These are phyloP conservation scores for Thraustotheca clavata DNA, from an alignment of 352 stramenopile species.

Conservation along the genomic window DNA sequence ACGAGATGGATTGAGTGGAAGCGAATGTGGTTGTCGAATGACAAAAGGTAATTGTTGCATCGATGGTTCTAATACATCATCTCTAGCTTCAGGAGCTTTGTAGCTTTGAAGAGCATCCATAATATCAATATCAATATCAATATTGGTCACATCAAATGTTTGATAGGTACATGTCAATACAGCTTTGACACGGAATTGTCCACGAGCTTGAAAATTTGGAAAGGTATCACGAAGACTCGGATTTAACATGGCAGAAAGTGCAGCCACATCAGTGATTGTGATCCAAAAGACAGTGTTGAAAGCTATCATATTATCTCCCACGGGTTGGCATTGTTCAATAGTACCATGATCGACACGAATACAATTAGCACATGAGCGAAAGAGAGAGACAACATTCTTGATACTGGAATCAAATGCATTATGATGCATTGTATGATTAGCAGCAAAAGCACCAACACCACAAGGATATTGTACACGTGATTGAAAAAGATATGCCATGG, in stretches of 20 bases:
- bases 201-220: not conserved
- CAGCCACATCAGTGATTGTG: not conserved
- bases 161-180: constrained; percentile 11
- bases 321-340: not conserved
- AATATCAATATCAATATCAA: constrained; percentile 12
- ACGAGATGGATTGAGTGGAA: not conserved
- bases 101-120: not conserved
- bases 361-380: not conserved
- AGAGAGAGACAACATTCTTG: not conserved
- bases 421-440: not conserved
- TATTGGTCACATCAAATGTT: constrained; percentile 14
- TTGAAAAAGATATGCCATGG: constrained; percentile 20
- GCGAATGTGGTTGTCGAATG: too few relatives aligned
- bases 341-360: not conserved
- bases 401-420: constrained; percentile 7
- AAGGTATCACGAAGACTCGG: not conserved
- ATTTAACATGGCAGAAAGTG: not conserved
- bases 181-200: not conserved
- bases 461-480: not conserved
- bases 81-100: not conserved
- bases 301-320: not conserved
- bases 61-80: too few relatives aligned
- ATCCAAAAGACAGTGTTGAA: constrained; percentile 12
- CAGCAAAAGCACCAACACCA: constrained; percentile 11
- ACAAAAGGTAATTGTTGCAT: not conserved